Evolutionary conservation across 1,284 basidiomycete species (phyloP).

Genomic region (Cryptococcus maquisensis): DNA sequence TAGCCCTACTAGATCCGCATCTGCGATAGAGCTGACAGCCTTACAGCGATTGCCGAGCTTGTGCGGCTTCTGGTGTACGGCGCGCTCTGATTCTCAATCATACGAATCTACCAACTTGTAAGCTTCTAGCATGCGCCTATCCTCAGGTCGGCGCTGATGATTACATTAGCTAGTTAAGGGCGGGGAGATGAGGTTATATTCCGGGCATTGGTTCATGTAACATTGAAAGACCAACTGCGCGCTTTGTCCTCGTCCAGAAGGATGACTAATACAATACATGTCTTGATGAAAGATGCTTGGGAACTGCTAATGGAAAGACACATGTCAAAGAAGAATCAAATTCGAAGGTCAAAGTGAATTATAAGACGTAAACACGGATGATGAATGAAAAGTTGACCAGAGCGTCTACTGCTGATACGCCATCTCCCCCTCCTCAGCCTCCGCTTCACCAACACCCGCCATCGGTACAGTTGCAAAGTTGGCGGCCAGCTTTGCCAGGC

Average conservation of each 20-base stretch:
- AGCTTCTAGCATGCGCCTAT: background rate
- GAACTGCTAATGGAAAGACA: too few species aligned
- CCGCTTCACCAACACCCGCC: background rate
- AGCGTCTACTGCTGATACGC: background rate
- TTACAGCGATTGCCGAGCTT: constrained; percentile 40
- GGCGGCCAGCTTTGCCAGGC: background rate
- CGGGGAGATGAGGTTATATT: background rate
- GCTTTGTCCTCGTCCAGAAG: too few species aligned
- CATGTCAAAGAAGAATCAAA: too few species aligned
- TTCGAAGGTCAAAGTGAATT: too few species aligned
- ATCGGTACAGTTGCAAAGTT: background rate
- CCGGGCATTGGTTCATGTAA: too few species aligned
- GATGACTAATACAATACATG: background rate
- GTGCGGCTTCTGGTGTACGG: constrained; percentile 36
- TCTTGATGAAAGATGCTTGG: background rate
- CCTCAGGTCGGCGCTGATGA: background rate
- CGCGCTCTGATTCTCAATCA: constrained; percentile 1
- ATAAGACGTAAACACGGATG: too few species aligned
- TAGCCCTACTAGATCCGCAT: constrained; percentile 1
- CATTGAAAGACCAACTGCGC: background rate
- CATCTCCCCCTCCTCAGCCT: background rate
- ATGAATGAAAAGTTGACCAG: too few species aligned
- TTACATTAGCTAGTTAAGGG: background rate
- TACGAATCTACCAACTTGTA: background rate
- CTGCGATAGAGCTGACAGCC: constrained; percentile 1